Evolutionary conservation across 352 stramenopile genomes (phyloP).

Genomic region (Globisporangium perplexum): DNA sequence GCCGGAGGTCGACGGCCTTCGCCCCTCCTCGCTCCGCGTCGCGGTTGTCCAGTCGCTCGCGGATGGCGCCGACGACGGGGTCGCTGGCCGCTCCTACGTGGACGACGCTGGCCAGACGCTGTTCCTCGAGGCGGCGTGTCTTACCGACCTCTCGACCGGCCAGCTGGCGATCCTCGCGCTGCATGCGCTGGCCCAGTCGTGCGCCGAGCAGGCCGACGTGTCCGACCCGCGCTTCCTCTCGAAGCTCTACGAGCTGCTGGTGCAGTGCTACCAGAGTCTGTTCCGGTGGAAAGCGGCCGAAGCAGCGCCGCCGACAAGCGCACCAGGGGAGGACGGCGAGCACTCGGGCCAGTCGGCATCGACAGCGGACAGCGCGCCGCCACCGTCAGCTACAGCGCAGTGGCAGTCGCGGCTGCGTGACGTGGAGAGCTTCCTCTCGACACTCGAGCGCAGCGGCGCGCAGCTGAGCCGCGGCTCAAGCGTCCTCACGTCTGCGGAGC

Average conservation of each 20-base stretch:
- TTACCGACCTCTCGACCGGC: slow-evolving; percentile 36
- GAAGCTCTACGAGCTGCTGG: slow-evolving; percentile 40
- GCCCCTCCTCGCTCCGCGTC: slow-evolving; percentile 1
- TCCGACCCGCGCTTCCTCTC: slow-evolving; percentile 44
- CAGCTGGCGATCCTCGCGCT: slow-evolving; percentile 52
- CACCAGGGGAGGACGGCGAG: not conserved
- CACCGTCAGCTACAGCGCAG: not conserved
- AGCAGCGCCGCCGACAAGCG: not conserved
- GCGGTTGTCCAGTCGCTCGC: slow-evolving; percentile 10
- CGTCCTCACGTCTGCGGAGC: not conserved
- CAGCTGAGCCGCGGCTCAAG: not conserved
- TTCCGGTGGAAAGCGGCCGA: slow-evolving; percentile 22
- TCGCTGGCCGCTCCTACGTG: slow-evolving; percentile 1
- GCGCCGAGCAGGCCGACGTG: slow-evolving; percentile 28
- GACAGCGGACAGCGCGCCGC: not conserved
- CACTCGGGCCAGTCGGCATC: not conserved
- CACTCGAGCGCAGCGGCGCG: slow-evolving; percentile 8
- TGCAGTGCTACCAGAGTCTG: slow-evolving; percentile 58
- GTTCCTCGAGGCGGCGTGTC: slow-evolving; percentile 22
- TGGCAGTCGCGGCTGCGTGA: slow-evolving; percentile 43
- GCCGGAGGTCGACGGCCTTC: slow-evolving; percentile 1
- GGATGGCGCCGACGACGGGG: not conserved
- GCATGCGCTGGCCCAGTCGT: slow-evolving; percentile 37
- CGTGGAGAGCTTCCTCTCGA: slow-evolving; percentile 50
- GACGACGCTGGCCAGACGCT: slow-evolving; percentile 21